Percentiles rank a stretch among this genome's conserved stretches.
These are phyloP conservation scores for Talaromyces amestolkiae DNA, from an alignment of 2,329 filamentous ascomycete genomes.

Conservation along the genomic window DNA sequence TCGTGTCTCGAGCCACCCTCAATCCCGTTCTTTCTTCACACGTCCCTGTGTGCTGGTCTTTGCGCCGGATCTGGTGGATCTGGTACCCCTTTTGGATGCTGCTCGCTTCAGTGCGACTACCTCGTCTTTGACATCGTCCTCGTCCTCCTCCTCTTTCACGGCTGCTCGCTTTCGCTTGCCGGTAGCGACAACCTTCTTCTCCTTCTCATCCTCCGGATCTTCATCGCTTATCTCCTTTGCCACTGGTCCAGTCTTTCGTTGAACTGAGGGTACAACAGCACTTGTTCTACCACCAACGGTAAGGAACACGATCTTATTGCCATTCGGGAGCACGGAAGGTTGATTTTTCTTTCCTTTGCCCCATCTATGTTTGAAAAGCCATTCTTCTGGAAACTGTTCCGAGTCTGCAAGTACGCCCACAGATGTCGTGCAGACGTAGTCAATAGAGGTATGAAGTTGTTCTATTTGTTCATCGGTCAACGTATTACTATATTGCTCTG, in stretches of 20 bases:
- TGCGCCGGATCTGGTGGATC: background rate
- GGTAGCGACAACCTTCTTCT: slow-evolving; percentile 23
- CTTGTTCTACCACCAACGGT: slow-evolving; percentile 90
- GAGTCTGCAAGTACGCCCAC: slow-evolving; percentile 78
- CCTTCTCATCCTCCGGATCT: slow-evolving; percentile 25
- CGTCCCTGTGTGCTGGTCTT: background rate
- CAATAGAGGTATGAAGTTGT: slow-evolving; percentile 68
- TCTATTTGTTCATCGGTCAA: slow-evolving; percentile 70
- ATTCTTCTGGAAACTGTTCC: slow-evolving; percentile 77
- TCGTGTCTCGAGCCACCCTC: background rate
- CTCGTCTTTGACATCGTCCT: slow-evolving; percentile 24
- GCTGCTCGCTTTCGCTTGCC: slow-evolving; percentile 35
- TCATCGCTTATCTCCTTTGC: slow-evolving; percentile 51
- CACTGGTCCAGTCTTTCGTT: slow-evolving; percentile 73
- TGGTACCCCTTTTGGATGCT: slow-evolving; percentile 17
- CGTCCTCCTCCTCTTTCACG: slow-evolving; percentile 27
- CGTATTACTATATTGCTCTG: slow-evolving; percentile 87
- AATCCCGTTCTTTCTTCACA: background rate
- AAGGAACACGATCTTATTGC: slow-evolving; percentile 78
- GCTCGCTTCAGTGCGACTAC: slow-evolving; percentile 25
- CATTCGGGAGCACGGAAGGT: slow-evolving; percentile 69
- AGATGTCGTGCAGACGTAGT: slow-evolving; percentile 75
- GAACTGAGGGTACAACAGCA: slow-evolving; percentile 78
- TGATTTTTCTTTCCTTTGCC: slow-evolving; percentile 77
- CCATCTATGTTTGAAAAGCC: slow-evolving; percentile 89